Evolutionary conservation across 441 rosid species (phyloP), one percentile per base, ranked within the genome.

Genomic region (Adansonia grandidieri): DNA sequence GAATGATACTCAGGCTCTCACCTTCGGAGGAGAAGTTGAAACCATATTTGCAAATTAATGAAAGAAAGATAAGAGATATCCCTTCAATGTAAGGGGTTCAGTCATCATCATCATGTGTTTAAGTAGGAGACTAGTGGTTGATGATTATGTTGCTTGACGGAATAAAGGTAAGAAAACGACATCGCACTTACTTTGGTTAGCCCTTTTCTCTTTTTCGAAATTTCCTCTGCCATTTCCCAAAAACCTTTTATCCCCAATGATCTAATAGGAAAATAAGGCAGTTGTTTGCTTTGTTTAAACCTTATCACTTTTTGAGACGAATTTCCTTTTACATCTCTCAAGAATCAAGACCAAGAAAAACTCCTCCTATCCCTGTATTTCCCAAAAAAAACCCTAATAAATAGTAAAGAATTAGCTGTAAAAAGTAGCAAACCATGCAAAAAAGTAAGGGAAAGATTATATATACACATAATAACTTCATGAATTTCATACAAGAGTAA

Each of bases 11-110:
- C 14, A 62, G n/a, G 22, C 61, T 19, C 60, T 53, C 62, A 88
- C 97, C 92, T 88, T 91, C 9, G 90, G 78, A 75, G 86, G 85
- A 82, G 93, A 82, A 63, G 89, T 63, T 63, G 96, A 88, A 74
- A 90, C 90, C 98, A 95, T 95, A 68, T 62, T 74, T 57, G 15
- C 58, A 40, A 65, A 32, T 10, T 15, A 9, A 57, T 20, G 28
- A 58, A 64, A 15, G 19, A 47, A 77, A 57, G 60, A 66, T 44
- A 74, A 37, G 57, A 70, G 24, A 51, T 56, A 74, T 24, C 58
- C 69, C 63, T 13, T 79, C 37, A 75, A 11, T 75, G 75, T 17
- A 78, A 75, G 80, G 73, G 71, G 60, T 66, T 67, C 11, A 73
- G 76, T 57, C 56, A 80, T 56, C 47, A 75, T 32, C 75, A 77